phyloP scores from a whole-genome alignment of 441 rosid genomes.

The Pelargonium australe region DNA sequence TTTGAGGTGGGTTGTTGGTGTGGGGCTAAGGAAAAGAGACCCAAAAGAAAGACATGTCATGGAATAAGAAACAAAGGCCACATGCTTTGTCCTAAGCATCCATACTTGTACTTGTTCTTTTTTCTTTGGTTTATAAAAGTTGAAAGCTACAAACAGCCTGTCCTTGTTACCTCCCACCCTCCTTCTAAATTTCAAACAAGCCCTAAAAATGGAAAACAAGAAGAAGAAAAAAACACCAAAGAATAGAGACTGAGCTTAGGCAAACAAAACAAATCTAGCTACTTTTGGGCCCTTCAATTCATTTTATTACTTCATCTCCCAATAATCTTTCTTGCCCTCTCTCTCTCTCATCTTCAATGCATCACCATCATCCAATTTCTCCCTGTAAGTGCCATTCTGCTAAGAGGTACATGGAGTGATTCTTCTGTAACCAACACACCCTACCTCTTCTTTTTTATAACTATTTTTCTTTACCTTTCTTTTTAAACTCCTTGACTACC shows the following conservation, averaged over 20 bases:
- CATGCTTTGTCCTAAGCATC: slow-evolving; percentile 37
- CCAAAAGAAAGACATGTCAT: slow-evolving; percentile 33
- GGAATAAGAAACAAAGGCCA: slow-evolving; percentile 46
- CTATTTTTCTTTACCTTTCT: neutral
- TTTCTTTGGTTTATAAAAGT: slow-evolving; percentile 16
- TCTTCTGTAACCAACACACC: slow-evolving; percentile 15
- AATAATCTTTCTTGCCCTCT: slow-evolving; percentile 7
- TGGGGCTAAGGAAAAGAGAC: slow-evolving; percentile 12
- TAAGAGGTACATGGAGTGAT: slow-evolving; percentile 16
- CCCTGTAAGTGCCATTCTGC: slow-evolving; percentile 20
- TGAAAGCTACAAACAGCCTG: slow-evolving; percentile 41
- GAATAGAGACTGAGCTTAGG: neutral
- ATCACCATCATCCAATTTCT: slow-evolving; percentile 13
- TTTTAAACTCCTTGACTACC: slow-evolving; percentile 7
- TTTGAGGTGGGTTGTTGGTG: neutral
- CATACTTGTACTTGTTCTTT: slow-evolving; percentile 25
- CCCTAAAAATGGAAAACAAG: slow-evolving; percentile 26
- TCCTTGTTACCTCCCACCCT: slow-evolving; percentile 22
- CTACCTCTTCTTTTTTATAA: slow-evolving; percentile 1
- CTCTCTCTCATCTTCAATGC: slow-evolving; percentile 15
- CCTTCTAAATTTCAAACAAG: slow-evolving; percentile 19
- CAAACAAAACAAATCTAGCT: slow-evolving; percentile 12
- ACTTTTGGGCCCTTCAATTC: slow-evolving; percentile 12
- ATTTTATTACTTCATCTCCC: neutral
- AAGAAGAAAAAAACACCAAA: neutral